Percentiles rank a stretch among this genome's conserved stretches.
These are phyloP conservation scores for Eutrema heterophyllum DNA, from an alignment of 345 rosid genomes.

Conservation along the genomic window DNA sequence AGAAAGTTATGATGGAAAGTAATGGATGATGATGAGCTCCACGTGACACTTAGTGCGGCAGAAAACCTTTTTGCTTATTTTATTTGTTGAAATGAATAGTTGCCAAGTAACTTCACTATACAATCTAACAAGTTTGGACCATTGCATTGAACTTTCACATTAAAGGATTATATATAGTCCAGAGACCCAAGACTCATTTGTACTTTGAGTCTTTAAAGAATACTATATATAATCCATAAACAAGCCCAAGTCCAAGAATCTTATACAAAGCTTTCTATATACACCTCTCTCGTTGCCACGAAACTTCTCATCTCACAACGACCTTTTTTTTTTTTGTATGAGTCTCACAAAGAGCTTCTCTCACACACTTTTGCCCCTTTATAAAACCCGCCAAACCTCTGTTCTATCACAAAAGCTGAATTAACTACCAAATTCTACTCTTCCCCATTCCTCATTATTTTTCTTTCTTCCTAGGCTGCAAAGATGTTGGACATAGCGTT, in stretches of 20 bases:
- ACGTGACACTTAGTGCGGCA: not conserved
- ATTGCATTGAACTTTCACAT: not conserved
- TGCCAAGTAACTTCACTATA: conserved; percentile 15
- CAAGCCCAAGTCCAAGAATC: not conserved
- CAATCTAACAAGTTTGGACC: conserved; percentile 1
- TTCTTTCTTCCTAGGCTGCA: not conserved
- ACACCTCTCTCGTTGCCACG: conserved; percentile 20
- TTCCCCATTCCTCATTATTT: not conserved
- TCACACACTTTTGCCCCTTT: conserved; percentile 5
- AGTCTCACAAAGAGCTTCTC: conserved; percentile 3
- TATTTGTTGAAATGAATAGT: not conserved
- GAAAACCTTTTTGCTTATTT: not conserved
- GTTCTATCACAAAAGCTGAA: conserved; percentile 3
- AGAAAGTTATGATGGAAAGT: not conserved
- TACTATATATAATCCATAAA: not conserved
- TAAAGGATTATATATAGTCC: not conserved
- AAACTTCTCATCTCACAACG: not conserved
- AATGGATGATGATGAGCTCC: conserved; percentile 10
- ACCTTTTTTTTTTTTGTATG: too few relatives aligned
- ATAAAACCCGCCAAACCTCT: conserved; percentile 8
- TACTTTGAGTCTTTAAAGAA: conserved; percentile 1
- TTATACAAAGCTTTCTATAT: conserved; percentile 19
- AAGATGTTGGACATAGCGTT: conserved; percentile 26
- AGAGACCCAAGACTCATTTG: not conserved
- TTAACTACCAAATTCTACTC: not conserved